A percentile compares a stretch with the other conserved stretches of the same genome.
Evolutionary conservation across 371 early-diverging fungal species (phyloP).

Genomic region (Phascolomyces articulosus): DNA sequence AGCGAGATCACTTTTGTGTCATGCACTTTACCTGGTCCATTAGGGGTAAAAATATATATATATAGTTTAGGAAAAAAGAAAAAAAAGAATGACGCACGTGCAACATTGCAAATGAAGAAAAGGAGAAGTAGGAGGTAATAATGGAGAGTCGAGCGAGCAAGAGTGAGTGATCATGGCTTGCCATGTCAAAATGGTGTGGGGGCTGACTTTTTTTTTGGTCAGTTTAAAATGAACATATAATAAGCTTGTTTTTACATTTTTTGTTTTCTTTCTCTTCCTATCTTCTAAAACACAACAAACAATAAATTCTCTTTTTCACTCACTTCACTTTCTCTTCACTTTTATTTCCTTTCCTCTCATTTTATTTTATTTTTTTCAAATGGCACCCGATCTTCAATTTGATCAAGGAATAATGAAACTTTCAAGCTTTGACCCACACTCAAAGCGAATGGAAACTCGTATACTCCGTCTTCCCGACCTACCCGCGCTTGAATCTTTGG

Average conservation of each 20-base stretch:
- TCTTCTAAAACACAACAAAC: too few species aligned
- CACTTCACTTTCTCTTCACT: neutral
- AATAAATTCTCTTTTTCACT: constrained; percentile 8
- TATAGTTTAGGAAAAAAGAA: neutral
- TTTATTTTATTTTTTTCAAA: constrained; percentile 12
- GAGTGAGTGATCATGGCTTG: constrained; percentile 2
- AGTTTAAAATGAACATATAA: constrained; percentile 1
- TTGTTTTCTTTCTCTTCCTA: constrained; percentile 6
- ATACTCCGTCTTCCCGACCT: constrained; percentile 26
- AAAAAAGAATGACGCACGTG: constrained; percentile 5
- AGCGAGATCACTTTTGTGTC: neutral
- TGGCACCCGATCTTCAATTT: constrained; percentile 24
- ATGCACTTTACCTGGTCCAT: neutral
- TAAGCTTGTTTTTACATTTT: constrained; percentile 5
- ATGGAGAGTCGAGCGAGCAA: too few species aligned
- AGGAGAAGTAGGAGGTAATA: too few species aligned
- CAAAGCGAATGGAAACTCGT: constrained; percentile 28
- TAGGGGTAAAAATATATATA: constrained; percentile 1
- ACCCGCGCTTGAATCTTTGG: constrained; percentile 32
- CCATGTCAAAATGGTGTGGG: neutral
- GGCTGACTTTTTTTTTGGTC: neutral
- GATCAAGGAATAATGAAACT: constrained; percentile 35
- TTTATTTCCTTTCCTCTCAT: constrained; percentile 17
- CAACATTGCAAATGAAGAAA: neutral
- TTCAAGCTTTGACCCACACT: constrained; percentile 33